Evolutionary conservation across 371 early-diverging fungal genomes (phyloP).

Genomic region (Dichotomocladium elegans): DNA sequence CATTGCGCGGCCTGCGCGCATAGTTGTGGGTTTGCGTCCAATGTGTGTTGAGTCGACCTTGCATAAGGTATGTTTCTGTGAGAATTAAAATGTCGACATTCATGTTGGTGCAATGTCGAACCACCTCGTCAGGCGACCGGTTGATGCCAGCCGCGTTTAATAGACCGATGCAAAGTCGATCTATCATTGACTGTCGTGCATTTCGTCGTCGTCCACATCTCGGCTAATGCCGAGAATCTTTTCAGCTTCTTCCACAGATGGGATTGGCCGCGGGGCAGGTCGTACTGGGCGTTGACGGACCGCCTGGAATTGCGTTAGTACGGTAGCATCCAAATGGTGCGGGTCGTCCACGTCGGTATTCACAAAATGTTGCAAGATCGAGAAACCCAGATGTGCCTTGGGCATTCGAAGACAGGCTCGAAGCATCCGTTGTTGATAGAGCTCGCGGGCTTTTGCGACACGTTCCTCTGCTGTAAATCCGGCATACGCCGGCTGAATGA

Average conservation of each 20-base stretch:
- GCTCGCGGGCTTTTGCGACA: not conserved
- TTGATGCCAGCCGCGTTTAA: not conserved
- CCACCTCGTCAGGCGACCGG: not conserved
- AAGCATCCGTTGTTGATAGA: not conserved
- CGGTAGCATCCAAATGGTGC: not conserved
- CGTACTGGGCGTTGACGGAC: not conserved
- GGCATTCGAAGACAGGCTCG: not conserved
- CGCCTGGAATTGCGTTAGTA: not conserved
- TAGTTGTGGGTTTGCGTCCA: conserved; percentile 3
- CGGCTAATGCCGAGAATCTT: not conserved
- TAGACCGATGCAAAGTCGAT: not conserved
- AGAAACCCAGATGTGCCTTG: not conserved
- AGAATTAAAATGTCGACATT: not conserved
- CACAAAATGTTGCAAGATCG: not conserved
- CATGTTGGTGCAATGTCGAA: not conserved
- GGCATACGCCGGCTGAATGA: not conserved
- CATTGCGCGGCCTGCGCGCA: not conserved
- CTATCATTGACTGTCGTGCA: not conserved
- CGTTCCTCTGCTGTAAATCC: not conserved
- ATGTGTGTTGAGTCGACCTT: not conserved
- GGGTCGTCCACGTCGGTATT: not conserved
- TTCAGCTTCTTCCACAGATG: not conserved
- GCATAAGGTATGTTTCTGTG: conserved; percentile 1
- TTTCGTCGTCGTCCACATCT: not conserved
- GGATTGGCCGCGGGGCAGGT: not conserved